Percentiles rank a stretch among this genome's conserved stretches.
These are phyloP conservation scores for Umbelopsis vinacea DNA, from an alignment of 192 early-diverging fungal genomes.

Conservation along the genomic window DNA sequence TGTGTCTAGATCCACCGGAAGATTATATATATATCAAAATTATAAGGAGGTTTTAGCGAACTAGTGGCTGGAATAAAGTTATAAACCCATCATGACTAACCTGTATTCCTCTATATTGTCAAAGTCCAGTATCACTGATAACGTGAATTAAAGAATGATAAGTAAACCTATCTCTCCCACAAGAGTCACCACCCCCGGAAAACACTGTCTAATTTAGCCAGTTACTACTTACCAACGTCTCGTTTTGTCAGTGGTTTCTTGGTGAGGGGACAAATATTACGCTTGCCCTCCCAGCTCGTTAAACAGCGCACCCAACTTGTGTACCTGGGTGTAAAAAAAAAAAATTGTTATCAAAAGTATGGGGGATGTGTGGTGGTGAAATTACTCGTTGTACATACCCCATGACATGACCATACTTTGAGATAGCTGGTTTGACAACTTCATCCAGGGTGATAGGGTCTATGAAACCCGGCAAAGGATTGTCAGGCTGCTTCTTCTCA, in stretches of 20 bases:
- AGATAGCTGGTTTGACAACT: constrained; percentile 88
- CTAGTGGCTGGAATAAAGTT: neutral
- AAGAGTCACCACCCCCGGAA: too few species aligned
- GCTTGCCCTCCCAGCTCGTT: constrained; percentile 68
- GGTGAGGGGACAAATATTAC: constrained; percentile 89
- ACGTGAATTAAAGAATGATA: neutral
- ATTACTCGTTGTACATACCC: constrained; percentile 48
- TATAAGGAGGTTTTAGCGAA: neutral
- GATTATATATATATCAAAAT: neutral
- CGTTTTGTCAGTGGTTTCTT: constrained; percentile 90
- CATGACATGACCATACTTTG: constrained; percentile 90
- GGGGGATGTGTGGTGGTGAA: constrained; percentile 5
- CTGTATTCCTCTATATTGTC: constrained; percentile 80
- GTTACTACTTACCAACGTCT: constrained; percentile 61
- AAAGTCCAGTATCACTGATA: constrained; percentile 53
- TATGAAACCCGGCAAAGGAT: constrained; percentile 86
- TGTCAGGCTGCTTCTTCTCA: constrained; percentile 36
- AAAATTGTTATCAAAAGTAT: neutral
- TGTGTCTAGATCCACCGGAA: neutral
- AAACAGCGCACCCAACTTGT: constrained; percentile 86
- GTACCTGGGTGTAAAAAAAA: constrained; percentile 28
- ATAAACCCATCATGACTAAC: constrained; percentile 7
- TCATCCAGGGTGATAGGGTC: constrained; percentile 92
- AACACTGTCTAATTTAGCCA: neutral
- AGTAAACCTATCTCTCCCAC: neutral